Percentiles rank a stretch among this genome's conserved stretches.
Evolutionary conservation across 495 filamentous ascomycete genomes (phyloP).

Genomic region (Xylaria castorea): DNA sequence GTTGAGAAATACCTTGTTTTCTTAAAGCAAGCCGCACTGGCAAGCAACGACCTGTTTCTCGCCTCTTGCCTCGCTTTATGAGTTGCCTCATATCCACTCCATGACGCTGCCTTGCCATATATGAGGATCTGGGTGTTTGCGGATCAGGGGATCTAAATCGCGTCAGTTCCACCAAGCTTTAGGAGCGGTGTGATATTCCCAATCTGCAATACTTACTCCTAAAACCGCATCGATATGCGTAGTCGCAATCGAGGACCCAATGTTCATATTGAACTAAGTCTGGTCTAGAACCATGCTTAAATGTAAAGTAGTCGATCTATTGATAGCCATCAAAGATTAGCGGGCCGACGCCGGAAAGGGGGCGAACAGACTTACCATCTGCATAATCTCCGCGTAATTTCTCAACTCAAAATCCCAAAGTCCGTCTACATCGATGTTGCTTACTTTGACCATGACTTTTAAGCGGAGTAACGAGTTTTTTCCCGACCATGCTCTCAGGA

Average conservation of each 20-base stretch:
- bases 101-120: conserved; percentile 28
- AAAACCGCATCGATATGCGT: conserved; percentile 35
- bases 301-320: conserved; percentile 37
- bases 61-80: background rate
- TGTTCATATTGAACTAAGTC: conserved; percentile 39
- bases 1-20: background rate
- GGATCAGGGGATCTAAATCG: conserved; percentile 35
- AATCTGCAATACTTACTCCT: conserved; percentile 32
- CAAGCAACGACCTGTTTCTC: background rate
- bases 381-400: conserved; percentile 31
- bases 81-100: conserved; percentile 25
- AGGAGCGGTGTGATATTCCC: background rate
- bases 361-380: conserved; percentile 26
- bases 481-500: conserved; percentile 36
- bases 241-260: conserved; percentile 39
- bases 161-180: conserved; percentile 12
- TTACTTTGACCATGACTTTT: conserved; percentile 41
- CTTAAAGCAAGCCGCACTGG: too few species aligned
- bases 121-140: conserved; percentile 38
- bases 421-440: conserved; percentile 29
- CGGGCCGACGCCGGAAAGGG: conserved; percentile 4
- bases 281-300: conserved; percentile 35
- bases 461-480: conserved; percentile 39
- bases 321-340: background rate
- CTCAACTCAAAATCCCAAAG: conserved; percentile 38